Evolutionary conservation across 148 eudicot genomes (phyloP).

Genomic region (Drosera capensis): DNA sequence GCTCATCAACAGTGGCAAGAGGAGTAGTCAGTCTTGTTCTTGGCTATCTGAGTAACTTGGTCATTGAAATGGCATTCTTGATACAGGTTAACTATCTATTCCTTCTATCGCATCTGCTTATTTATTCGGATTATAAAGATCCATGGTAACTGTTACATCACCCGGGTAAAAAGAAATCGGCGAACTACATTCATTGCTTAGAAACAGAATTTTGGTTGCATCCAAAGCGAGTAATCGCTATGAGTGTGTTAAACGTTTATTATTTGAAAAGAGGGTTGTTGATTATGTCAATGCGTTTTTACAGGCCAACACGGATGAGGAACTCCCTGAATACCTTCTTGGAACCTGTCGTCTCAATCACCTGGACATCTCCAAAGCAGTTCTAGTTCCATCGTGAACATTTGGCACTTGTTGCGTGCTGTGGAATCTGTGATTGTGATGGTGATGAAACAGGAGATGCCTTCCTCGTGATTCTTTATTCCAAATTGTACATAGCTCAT

Average conservation of each 20-base stretch:
- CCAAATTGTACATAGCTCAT: no score
- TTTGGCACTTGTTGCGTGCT: no score
- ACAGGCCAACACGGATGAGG: conserved; percentile 54
- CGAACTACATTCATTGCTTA: background rate
- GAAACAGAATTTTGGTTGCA: background rate
- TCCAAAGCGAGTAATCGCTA: background rate
- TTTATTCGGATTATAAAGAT: background rate
- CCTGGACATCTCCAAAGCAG: conserved; percentile 40
- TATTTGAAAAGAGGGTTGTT: background rate
- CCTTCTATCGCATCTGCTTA: background rate
- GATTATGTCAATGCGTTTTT: background rate
- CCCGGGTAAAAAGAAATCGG: background rate
- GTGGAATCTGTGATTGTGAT: no score
- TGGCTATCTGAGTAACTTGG: conserved; percentile 69
- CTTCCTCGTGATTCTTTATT: no score
- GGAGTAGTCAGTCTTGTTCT: conserved; percentile 63
- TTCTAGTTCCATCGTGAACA: conserved; percentile 9
- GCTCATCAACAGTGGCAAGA: conserved; percentile 69
- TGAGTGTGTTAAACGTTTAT: background rate
- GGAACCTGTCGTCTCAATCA: conserved; percentile 67
- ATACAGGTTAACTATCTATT: conserved; percentile 36
- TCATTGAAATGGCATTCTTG: conserved; percentile 59
- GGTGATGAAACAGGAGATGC: no score
- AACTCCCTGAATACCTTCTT: conserved; percentile 60
- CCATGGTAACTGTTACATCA: background rate